Conservation (phyloP, 805 yeast genomes). For the Isabelozyma rhagii region DNA sequence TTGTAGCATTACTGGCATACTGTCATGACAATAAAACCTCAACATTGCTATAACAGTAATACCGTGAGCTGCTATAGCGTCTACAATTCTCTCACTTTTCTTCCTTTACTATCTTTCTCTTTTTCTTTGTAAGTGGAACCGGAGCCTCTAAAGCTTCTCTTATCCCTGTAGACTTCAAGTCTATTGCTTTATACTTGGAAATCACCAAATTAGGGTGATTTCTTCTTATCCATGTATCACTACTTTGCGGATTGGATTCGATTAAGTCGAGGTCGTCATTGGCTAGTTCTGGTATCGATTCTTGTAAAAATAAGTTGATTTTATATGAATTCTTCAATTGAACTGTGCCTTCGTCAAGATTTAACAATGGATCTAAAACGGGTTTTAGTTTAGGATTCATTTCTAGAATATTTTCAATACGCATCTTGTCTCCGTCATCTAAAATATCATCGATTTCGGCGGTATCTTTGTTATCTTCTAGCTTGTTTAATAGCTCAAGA, state of each 20-base stretch:
- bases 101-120: conserved; percentile 5
- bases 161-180: conserved; percentile 16
- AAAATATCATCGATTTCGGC: neutral
- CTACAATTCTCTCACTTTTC: conserved; percentile 9
- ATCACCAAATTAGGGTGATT: conserved; percentile 31
- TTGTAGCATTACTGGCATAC: too few species aligned
- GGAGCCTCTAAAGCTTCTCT: conserved; percentile 5
- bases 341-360: conserved; percentile 11
- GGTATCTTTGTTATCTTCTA: conserved; percentile 7
- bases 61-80: neutral
- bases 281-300: conserved; percentile 33
- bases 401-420: conserved; percentile 20
- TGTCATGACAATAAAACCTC: neutral
- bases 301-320: conserved; percentile 29
- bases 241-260: conserved; percentile 39
- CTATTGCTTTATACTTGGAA: conserved; percentile 32
- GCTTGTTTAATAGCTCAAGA: conserved; percentile 22
- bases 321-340: conserved; percentile 7
- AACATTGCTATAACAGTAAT: too few species aligned
- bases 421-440: conserved; percentile 6
- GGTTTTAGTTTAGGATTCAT: conserved; percentile 18
- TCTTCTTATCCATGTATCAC: conserved; percentile 37
- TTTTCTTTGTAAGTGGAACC: conserved; percentile 1
- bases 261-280: conserved; percentile 33
- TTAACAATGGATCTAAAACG: conserved; percentile 10